Conservation (phyloP, 139 green algal species). For the Chlorella sp. region DNA sequence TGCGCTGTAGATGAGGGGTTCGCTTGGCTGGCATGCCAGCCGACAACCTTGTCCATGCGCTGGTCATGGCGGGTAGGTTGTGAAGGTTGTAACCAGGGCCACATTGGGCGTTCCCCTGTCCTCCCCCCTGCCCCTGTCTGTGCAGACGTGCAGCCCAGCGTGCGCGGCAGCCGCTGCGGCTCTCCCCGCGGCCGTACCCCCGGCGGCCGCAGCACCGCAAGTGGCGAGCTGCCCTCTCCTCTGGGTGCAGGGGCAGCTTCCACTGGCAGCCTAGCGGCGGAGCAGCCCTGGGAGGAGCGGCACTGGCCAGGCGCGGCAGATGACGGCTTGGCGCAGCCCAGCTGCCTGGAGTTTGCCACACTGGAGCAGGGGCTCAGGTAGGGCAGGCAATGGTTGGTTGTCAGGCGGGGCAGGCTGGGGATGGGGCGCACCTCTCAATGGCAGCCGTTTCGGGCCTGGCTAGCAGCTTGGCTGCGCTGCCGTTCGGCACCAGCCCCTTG, state of each 20-base stretch:
- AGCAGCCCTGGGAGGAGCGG: slow-evolving; percentile 9
- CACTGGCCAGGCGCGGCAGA: not conserved
- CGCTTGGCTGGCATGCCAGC: no score
- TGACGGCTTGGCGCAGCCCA: not conserved
- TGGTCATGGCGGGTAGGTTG: no score
- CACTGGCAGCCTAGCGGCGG: slow-evolving; percentile 3
- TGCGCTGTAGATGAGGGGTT: no score
- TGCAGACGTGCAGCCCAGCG: not conserved
- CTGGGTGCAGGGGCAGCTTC: not conserved
- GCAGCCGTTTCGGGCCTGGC: no score
- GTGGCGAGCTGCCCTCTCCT: no score
- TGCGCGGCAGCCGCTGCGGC: not conserved
- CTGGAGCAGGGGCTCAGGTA: slow-evolving; percentile 48
- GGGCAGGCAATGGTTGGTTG: no score
- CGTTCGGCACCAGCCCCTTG: no score
- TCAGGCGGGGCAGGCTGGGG: no score
- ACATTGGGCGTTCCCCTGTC: not conserved
- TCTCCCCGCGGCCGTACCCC: not conserved
- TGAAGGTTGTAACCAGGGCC: no score
- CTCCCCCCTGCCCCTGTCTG: not conserved
- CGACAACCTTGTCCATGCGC: no score
- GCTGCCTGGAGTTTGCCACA: slow-evolving; percentile 23
- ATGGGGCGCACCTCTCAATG: no score
- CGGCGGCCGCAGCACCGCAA: no score
- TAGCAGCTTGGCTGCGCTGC: not conserved